A percentile compares a stretch with the other conserved stretches of the same genome.
Conservation (phyloP, 2,329 filamentous ascomycete species). For the Nakataea oryzae region DNA sequence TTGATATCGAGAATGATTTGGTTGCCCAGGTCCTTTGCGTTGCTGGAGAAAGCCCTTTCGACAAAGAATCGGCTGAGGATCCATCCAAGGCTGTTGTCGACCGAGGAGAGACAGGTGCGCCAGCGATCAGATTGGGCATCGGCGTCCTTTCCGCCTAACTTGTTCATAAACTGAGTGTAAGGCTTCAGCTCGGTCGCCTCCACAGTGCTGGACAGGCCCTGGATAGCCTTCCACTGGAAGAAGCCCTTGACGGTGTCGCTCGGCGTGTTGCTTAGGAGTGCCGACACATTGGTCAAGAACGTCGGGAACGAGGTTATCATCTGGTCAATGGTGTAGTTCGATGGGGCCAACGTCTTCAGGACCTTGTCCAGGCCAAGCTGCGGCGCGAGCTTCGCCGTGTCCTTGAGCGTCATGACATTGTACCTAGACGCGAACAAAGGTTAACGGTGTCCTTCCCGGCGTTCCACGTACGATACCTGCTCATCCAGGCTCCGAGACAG, state of each 20-base stretch:
- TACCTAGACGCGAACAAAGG: slow-evolving; percentile 40
- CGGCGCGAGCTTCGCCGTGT: slow-evolving; percentile 44
- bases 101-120: slow-evolving; percentile 49
- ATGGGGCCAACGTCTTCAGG: slow-evolving; percentile 39
- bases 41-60: slow-evolving; percentile 55
- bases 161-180: slow-evolving; percentile 48
- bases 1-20: slow-evolving; percentile 64
- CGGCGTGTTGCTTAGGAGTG: slow-evolving; percentile 41
- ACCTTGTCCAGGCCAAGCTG: slow-evolving; percentile 42
- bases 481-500: neutral
- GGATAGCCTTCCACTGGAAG: slow-evolving; percentile 53
- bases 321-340: slow-evolving; percentile 35
- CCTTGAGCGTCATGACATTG: slow-evolving; percentile 48
- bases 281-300: slow-evolving; percentile 48
- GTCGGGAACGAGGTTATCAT: slow-evolving; percentile 49
- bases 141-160: slow-evolving; percentile 50
- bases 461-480: neutral
- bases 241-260: slow-evolving; percentile 49
- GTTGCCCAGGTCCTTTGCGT: slow-evolving; percentile 56
- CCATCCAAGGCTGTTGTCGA: slow-evolving; percentile 53
- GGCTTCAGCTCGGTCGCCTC: slow-evolving; percentile 51
- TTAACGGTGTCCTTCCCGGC: neutral
- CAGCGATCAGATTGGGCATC: slow-evolving; percentile 54
- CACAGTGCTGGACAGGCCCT: slow-evolving; percentile 38
- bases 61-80: slow-evolving; percentile 63